A percentile compares a stretch with the other conserved stretches of the same genome.
These are phyloP conservation scores for Nevesoporus exiguus DNA, from an alignment of 768 basidiomycete species.

Conservation along the genomic window DNA sequence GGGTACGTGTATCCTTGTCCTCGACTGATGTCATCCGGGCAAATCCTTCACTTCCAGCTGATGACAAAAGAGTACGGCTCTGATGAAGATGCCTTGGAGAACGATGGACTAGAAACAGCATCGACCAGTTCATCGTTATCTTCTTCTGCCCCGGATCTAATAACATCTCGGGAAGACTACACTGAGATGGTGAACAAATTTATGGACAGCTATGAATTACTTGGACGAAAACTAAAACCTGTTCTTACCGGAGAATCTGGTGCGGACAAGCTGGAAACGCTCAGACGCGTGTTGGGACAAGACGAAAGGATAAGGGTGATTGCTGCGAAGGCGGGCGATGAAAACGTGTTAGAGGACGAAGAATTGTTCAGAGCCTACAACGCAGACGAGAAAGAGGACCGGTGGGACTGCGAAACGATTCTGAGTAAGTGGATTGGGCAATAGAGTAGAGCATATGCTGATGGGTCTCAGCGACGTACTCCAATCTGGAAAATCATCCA, in stretches of 20 bases:
- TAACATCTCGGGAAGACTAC: conserved; percentile 86
- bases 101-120: conserved; percentile 48
- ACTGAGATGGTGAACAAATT: conserved; percentile 91
- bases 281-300: conserved; percentile 75
- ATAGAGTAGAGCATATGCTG: conserved; percentile 1
- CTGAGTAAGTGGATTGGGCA: conserved; percentile 57
- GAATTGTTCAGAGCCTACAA: conserved; percentile 40
- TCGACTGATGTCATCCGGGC: background rate
- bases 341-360: conserved; percentile 42
- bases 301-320: conserved; percentile 53
- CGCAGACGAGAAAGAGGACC: conserved; percentile 54
- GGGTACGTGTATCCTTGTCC: conserved; percentile 49
- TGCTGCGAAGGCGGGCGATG: conserved; percentile 44
- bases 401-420: conserved; percentile 97
- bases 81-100: conserved; percentile 45
- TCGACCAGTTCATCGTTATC: conserved; percentile 34
- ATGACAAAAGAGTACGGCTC: conserved; percentile 78
- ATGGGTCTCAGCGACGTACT: conserved; percentile 73
- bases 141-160: conserved; percentile 68
- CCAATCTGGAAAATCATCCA: conserved; percentile 98
- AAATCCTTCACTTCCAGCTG: conserved; percentile 41
- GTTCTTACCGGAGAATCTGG: conserved; percentile 71
- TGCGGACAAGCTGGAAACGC: conserved; percentile 73
- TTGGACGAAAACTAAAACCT: conserved; percentile 82
- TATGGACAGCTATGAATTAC: conserved; percentile 83